phyloP scores from a whole-genome alignment of 495 filamentous ascomycete genomes.

The Xylaria curta region DNA sequence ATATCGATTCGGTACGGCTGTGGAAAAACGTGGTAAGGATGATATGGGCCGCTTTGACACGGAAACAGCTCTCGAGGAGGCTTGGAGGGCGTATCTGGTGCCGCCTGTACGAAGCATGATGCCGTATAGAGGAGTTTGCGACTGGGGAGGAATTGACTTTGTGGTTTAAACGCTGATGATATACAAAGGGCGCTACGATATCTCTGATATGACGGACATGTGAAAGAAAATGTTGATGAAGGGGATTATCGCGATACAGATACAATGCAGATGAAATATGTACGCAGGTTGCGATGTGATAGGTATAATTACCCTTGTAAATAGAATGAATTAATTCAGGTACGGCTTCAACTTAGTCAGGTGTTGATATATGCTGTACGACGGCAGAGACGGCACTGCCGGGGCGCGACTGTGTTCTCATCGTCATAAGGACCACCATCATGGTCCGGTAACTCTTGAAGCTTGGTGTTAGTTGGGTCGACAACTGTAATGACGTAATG shows the following conservation, averaged over 20 bases:
- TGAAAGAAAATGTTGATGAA: neutral
- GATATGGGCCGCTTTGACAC: conserved; percentile 22
- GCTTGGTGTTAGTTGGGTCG: neutral
- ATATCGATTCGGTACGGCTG: conserved; percentile 16
- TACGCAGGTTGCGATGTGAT: no score
- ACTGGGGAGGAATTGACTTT: no score
- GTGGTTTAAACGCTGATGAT: neutral
- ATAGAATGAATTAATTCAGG: neutral
- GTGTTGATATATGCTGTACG: neutral
- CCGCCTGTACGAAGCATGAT: conserved; percentile 26
- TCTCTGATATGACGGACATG: neutral
- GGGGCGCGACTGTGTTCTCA: neutral
- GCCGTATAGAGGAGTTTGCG: no score
- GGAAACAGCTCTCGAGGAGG: conserved; percentile 33
- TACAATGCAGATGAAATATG: neutral
- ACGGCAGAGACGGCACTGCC: neutral
- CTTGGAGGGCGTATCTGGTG: conserved; percentile 42
- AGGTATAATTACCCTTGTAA: neutral
- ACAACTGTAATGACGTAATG: conserved; percentile 15
- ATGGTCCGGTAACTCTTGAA: neutral
- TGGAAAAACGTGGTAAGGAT: conserved; percentile 24
- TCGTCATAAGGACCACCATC: conserved; percentile 5
- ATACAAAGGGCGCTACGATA: neutral
- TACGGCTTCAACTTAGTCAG: neutral
- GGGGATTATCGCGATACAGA: neutral